Evolutionary conservation across 2,329 filamentous ascomycete species (phyloP), one percentile per base, ranked within the genome.

Genomic region (Penicillium sp.): DNA sequence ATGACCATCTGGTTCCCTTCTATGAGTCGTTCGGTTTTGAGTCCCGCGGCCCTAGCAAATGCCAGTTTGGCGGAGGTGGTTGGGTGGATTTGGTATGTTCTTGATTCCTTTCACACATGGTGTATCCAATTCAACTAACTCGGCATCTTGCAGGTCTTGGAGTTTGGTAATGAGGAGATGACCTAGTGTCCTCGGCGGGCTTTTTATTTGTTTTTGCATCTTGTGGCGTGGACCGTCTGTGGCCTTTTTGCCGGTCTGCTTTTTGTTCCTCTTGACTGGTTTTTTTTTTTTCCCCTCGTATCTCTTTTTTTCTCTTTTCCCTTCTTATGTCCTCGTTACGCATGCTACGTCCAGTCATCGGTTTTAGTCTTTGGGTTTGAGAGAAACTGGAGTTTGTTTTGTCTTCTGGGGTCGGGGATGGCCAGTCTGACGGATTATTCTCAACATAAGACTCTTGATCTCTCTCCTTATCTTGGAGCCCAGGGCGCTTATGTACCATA

Each of bases 31-130:
- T 92, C 67, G 87, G 92, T 0, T 97, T 95, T 73, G 80, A 80
- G 66, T 85, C 89, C 67, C 76, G 83, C 33, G 92, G 93, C 0
- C 79, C 82, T 53, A 95, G 92, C 75, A 79, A 85, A 61, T 89
- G 86, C 54, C 81, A 85, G 60, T 93, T 92, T 77, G 90, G 88
- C 22, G 92, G 92, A 40, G 91, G 92, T 35, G 88, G 87, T 19
- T 97, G 93, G 92, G 83, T 86, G 68, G 88, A 95, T 73, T 87
- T 97, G 91, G 90, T 93, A 75, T 75, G 82, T 65, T 46, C 19
- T 52, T 56, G 7, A 45, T 37, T 45, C 25, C 6, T 19, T 16
- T 35, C 14, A 19, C 28, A 1, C 8, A 13, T 43, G 3, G n/a
- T 11, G 14, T 25, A 33, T 26, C 2, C 14, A 6, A 3, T 40